Evolutionary conservation across 2,329 filamentous ascomycete species (phyloP).

Genomic region (Xylariaceae sp.): DNA sequence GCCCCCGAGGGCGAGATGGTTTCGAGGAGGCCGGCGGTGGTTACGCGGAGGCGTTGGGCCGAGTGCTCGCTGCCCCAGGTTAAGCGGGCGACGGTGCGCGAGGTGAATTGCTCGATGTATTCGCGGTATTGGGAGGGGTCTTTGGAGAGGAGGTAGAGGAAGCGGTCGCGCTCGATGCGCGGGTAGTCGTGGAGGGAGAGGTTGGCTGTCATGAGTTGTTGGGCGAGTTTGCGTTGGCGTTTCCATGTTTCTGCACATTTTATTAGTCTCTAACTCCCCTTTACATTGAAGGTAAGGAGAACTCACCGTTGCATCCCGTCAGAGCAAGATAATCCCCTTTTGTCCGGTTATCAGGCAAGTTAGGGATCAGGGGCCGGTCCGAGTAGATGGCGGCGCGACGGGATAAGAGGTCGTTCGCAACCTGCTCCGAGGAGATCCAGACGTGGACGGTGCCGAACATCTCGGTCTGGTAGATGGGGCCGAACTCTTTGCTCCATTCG

Average conservation of each 20-base stretch:
- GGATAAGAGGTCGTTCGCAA: constrained; percentile 43
- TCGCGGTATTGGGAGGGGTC: constrained; percentile 41
- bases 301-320: constrained; percentile 38
- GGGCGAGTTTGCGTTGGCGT: constrained; percentile 42
- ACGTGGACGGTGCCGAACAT: constrained; percentile 44
- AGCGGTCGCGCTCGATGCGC: constrained; percentile 40
- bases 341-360: constrained; percentile 43
- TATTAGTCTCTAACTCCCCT: too few species aligned
- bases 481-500: constrained; percentile 43
- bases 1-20: constrained; percentile 43
- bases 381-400: constrained; percentile 41
- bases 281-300: too few species aligned
- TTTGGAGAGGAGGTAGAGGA: constrained; percentile 39
- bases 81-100: constrained; percentile 41
- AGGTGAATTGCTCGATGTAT: constrained; percentile 44
- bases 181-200: constrained; percentile 40
- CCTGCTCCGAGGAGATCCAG: constrained; percentile 43
- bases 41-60: constrained; percentile 38
- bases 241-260: constrained; percentile 40
- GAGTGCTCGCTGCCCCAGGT: constrained; percentile 42
- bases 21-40: constrained; percentile 42
- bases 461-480: constrained; percentile 43
- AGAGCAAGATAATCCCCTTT: constrained; percentile 44
- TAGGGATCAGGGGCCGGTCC: constrained; percentile 43
- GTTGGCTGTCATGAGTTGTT: constrained; percentile 40